A percentile compares a stretch with the other conserved stretches of the same genome.
These are phyloP conservation scores for Vararia minispora DNA, from an alignment of 768 basidiomycete genomes.

Conservation along the genomic window DNA sequence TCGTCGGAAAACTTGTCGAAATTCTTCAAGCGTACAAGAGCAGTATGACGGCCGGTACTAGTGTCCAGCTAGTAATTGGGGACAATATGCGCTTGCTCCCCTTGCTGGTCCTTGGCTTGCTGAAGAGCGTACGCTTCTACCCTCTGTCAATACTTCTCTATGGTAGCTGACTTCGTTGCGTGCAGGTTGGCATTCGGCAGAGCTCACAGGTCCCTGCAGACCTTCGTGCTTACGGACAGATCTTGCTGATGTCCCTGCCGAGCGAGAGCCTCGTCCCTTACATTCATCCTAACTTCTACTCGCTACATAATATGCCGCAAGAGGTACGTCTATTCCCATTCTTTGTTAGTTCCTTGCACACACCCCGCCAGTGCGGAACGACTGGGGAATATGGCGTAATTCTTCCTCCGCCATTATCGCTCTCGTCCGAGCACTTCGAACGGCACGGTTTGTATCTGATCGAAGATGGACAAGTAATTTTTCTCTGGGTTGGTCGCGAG, in stretches of 20 bases:
- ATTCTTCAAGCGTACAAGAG: slow-evolving; percentile 60
- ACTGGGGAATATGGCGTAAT: slow-evolving; percentile 82
- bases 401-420: slow-evolving; percentile 75
- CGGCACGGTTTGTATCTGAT: slow-evolving; percentile 91
- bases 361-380: slow-evolving; percentile 61
- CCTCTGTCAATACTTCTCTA: not conserved
- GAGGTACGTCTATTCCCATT: slow-evolving; percentile 39
- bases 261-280: slow-evolving; percentile 86
- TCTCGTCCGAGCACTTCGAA: slow-evolving; percentile 87
- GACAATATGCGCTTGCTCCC: slow-evolving; percentile 94
- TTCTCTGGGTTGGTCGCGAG: slow-evolving; percentile 93
- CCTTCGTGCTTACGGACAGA: slow-evolving; percentile 88
- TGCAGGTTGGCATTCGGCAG: slow-evolving; percentile 85
- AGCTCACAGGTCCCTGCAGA: slow-evolving; percentile 94
- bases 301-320: slow-evolving; percentile 88
- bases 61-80: slow-evolving; percentile 80
- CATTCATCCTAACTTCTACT: slow-evolving; percentile 89
- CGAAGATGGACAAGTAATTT: slow-evolving; percentile 93
- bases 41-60: slow-evolving; percentile 94
- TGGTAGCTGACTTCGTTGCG: not conserved
- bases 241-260: slow-evolving; percentile 78
- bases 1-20: slow-evolving; percentile 43
- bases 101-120: slow-evolving; percentile 71
- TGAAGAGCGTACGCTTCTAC: slow-evolving; percentile 70
- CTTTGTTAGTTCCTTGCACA: slow-evolving; percentile 5